phyloP scores from a whole-genome alignment of 192 early-diverging fungal genomes.

The Coemansia sp. region DNA sequence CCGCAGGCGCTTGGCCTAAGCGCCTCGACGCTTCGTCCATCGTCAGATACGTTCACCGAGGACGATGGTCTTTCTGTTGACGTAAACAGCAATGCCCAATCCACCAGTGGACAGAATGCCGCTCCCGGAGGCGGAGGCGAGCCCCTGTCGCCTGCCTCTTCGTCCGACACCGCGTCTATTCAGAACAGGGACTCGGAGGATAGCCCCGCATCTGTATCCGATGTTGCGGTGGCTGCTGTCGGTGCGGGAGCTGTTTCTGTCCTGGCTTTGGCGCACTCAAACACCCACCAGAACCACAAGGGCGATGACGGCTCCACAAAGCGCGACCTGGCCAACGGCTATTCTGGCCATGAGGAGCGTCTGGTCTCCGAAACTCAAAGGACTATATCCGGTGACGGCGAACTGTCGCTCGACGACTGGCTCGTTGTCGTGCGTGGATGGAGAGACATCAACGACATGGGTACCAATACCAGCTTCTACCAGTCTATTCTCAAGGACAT shows the following conservation, averaged over 20 bases:
- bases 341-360: not conserved
- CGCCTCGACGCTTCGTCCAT: slow-evolving; percentile 45
- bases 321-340: slow-evolving; percentile 4
- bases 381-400: slow-evolving; percentile 3
- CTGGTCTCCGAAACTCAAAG: not conserved
- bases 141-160: slow-evolving; percentile 25
- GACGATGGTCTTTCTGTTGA: slow-evolving; percentile 12
- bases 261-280: slow-evolving; percentile 19
- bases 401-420: slow-evolving; percentile 52
- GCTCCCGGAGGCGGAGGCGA: slow-evolving; percentile 7
- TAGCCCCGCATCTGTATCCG: slow-evolving; percentile 10
- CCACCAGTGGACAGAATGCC: slow-evolving; percentile 11
- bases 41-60: slow-evolving; percentile 44
- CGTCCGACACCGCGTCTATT: slow-evolving; percentile 40
- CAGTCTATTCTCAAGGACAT: slow-evolving; percentile 44
- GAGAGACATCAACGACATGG: slow-evolving; percentile 42
- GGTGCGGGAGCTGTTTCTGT: slow-evolving; percentile 5
- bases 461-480: slow-evolving; percentile 30
- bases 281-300: slow-evolving; percentile 34
- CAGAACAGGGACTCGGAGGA: slow-evolving; percentile 20
- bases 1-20: slow-evolving; percentile 38
- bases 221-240: not conserved
- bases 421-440: slow-evolving; percentile 46
- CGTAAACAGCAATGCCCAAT: not conserved
- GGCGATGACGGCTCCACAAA: slow-evolving; percentile 11